Evolutionary conservation across 495 filamentous ascomycete genomes (phyloP), one percentile per base, ranked within the genome.

Genomic region (Xylaria grammica): DNA sequence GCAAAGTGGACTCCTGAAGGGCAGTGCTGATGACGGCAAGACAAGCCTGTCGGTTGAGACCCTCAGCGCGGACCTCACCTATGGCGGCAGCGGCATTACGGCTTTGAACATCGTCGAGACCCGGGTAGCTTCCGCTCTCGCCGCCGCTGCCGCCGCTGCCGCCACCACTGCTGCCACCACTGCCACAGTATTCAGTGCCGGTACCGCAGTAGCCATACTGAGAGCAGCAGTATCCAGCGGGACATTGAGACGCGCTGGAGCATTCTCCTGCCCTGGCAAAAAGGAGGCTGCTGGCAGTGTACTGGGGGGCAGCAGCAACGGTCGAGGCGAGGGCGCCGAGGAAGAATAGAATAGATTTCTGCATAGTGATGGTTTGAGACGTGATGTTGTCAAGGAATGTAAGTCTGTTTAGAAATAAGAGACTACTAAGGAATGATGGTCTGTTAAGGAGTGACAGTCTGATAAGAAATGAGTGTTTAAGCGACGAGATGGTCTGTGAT

Each of bases 181-280:
- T 22, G 32, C 52, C 52, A 40, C 52, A 55, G 52, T 55, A 55
- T 55, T 55, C 52, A 55, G 30, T 22, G 52, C 30, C 30, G 32
- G 52, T 55, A 55, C 52, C 52, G 30, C 52, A 55, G 52, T 55
- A 55, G 52, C 58, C 67, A 20, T 45, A 62, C 6, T 62, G 49
- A 10, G 66, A 68, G 62, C 62, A 65, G 62, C 62, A 65, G 51
- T 46, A 46, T 45, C 62, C 62, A 32, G 50, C 36, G 30, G 62
- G 52, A 40, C 52, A 55, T 55, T 55, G 52, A 55, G 29, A 29
- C 32, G 52, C 29, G 52, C 52, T 55, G 52, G 52, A 55, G 52
- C 52, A 55, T 26, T 55, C 52, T 55, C 52, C 52, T 22, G 6
- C 32, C 32, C 52, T 36, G 32, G 52, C 29, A 40, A 8, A 55